phyloP scores from a whole-genome alignment of 805 yeast genomes.

The Cyberlindnera euphorbiiphila region DNA sequence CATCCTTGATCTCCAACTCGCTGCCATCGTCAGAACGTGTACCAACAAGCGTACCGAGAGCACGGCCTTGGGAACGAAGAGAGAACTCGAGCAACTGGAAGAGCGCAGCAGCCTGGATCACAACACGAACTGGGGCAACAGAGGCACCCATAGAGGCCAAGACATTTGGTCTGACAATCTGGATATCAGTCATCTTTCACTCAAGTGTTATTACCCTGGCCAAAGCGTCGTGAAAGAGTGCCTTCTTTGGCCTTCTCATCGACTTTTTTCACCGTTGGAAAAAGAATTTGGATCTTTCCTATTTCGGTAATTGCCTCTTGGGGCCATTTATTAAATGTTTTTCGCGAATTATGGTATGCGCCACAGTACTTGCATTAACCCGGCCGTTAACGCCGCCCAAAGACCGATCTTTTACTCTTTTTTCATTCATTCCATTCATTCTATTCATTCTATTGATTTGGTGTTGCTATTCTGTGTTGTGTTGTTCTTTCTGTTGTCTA shows the following conservation, averaged over 20 bases:
- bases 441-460: too few species aligned
- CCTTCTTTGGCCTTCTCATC: background rate
- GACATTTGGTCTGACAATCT: slow-evolving; percentile 29
- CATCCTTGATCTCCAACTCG: slow-evolving; percentile 66
- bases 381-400: too few species aligned
- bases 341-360: too few species aligned
- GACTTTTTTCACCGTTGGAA: background rate
- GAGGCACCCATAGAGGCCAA: slow-evolving; percentile 26
- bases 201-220: background rate
- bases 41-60: slow-evolving; percentile 82
- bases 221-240: too few species aligned
- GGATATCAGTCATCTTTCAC: slow-evolving; percentile 23
- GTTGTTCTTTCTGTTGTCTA: too few species aligned
- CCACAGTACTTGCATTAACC: too few species aligned
- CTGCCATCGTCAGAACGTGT: slow-evolving; percentile 79
- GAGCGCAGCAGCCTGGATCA: slow-evolving; percentile 65
- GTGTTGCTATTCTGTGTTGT: too few species aligned
- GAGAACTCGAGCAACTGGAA: slow-evolving; percentile 74
- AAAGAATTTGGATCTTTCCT: too few species aligned
- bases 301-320: too few species aligned
- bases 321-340: too few species aligned
- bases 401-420: too few species aligned
- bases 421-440: too few species aligned
- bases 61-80: slow-evolving; percentile 55
- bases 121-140: slow-evolving; percentile 45